phyloP scores from a whole-genome alignment of 139 green algal genomes.

The Axilococcus clingmanii region DNA sequence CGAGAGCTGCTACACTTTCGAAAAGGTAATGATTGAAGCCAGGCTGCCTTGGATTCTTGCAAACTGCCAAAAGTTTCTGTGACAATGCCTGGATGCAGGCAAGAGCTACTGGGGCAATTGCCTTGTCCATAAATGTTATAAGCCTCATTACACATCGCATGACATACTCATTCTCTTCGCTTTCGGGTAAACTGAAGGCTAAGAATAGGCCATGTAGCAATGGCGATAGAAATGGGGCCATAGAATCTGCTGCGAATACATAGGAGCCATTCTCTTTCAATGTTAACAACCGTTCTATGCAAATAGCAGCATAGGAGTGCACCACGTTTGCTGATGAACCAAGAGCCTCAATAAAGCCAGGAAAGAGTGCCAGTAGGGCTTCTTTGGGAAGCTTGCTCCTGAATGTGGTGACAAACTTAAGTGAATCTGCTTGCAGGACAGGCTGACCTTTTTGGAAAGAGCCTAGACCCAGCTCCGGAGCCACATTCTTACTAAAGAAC shows the following conservation, averaged over 20 bases:
- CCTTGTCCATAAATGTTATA: slow-evolving; percentile 63
- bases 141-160: slow-evolving; percentile 84
- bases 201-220: slow-evolving; percentile 80
- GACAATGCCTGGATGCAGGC: slow-evolving; percentile 43
- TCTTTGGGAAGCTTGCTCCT: slow-evolving; percentile 67
- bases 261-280: slow-evolving; percentile 13
- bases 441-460: slow-evolving; percentile 47
- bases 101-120: slow-evolving; percentile 45
- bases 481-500: slow-evolving; percentile 50
- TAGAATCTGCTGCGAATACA: slow-evolving; percentile 53
- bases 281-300: slow-evolving; percentile 77
- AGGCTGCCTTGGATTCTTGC: slow-evolving; percentile 87
- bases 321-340: slow-evolving; percentile 75
- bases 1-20: slow-evolving; percentile 84
- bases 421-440: slow-evolving; percentile 87
- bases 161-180: slow-evolving; percentile 90
- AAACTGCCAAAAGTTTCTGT: slow-evolving; percentile 67
- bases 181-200: slow-evolving; percentile 73
- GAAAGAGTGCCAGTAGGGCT: slow-evolving; percentile 49
- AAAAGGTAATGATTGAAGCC: slow-evolving; percentile 99
- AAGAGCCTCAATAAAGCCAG: slow-evolving; percentile 40
- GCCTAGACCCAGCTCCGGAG: slow-evolving; percentile 69
- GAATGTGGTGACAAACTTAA: slow-evolving; percentile 96
- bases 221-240: slow-evolving; percentile 46
- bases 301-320: slow-evolving; percentile 91